These are phyloP conservation scores for Pisolithus thermaeus DNA, from an alignment of 1,284 basidiomycete genomes.

Conservation along the genomic window DNA sequence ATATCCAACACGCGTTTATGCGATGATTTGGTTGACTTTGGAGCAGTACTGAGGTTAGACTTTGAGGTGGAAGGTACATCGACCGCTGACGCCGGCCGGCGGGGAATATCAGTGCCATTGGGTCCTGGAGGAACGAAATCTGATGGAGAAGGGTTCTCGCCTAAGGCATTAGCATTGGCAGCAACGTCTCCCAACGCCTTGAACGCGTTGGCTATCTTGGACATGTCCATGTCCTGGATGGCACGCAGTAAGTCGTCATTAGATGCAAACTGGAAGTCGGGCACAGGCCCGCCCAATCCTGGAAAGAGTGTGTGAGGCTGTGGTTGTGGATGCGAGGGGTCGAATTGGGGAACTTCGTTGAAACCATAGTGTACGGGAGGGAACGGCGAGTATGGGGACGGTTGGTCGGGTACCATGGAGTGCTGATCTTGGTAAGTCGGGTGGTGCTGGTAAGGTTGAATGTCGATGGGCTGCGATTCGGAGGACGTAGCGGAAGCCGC, in stretches of 20 bases:
- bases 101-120: constrained; percentile 14
- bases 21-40: constrained; percentile 33
- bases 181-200: constrained; percentile 57
- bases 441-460: constrained; percentile 18
- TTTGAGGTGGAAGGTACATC: constrained; percentile 40
- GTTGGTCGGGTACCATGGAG: constrained; percentile 19
- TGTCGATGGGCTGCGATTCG: constrained; percentile 23
- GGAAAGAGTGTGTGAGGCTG: constrained; percentile 28
- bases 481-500: constrained; percentile 41
- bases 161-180: constrained; percentile 37
- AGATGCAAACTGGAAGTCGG: constrained; percentile 51
- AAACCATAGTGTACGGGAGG: constrained; percentile 24
- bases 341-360: constrained; percentile 26
- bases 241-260: constrained; percentile 69
- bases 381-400: constrained; percentile 25
- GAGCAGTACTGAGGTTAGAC: constrained; percentile 28
- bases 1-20: constrained; percentile 28
- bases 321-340: constrained; percentile 18
- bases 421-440: constrained; percentile 27
- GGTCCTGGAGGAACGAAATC: constrained; percentile 31
- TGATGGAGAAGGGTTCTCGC: constrained; percentile 16
- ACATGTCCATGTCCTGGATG: constrained; percentile 64
- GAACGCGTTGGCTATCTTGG: constrained; percentile 60
- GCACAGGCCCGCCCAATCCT: constrained; percentile 28
- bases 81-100: constrained; percentile 16